Evolutionary conservation across 257 asterid genomes (phyloP), one percentile per base, ranked within the genome.

Genomic region (Plectranthus barbatus): DNA sequence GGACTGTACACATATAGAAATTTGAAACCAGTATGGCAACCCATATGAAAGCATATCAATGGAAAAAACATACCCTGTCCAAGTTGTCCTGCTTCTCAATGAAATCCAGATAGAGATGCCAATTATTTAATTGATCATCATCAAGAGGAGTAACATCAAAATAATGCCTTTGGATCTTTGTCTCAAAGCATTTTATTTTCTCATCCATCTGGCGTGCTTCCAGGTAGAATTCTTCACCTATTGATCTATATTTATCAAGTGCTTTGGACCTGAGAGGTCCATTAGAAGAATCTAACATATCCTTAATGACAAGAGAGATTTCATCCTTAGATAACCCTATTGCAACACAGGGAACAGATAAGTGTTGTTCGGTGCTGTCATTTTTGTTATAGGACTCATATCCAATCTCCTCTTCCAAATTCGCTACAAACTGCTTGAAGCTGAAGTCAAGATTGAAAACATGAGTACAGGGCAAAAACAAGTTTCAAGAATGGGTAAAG

Each of bases 61-160:
- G 31, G 21, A 45, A 53, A 62, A 64, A 55, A 54, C 81, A 37
- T 77, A 86, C 98, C 86, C 75, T 80, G 71, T 85, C 89, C 78
- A 88, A 80, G 77, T 88, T 79, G 57, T 79, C 85, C 72, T 83
- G 85, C 77, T 81, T 84, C 79, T 88, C 95, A 9, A 86, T 64
- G 65, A 84, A 91, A 76, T 91, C 87, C 39, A 91, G 90, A 75
- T 88, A 91, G 48, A 57, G 72, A 81, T 91, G 95, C 98, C 98
- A 91, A 77, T 77, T 91, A 59, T 55, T 64, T 64, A 91, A 72
- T 74, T 91, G 79, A 76, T 74, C 78, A 8, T 81, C 86, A 60
- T 77, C 96, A 60, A 91, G 82, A 46, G 96, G 92, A 60, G 71
- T 73, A 54, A 62, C 71, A 70, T 74, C 74, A 76, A 91, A 91